A percentile compares a stretch with the other conserved stretches of the same genome.
These are phyloP conservation scores for Trebouxia sp. DNA, from an alignment of 139 green algal genomes.

Conservation along the genomic window DNA sequence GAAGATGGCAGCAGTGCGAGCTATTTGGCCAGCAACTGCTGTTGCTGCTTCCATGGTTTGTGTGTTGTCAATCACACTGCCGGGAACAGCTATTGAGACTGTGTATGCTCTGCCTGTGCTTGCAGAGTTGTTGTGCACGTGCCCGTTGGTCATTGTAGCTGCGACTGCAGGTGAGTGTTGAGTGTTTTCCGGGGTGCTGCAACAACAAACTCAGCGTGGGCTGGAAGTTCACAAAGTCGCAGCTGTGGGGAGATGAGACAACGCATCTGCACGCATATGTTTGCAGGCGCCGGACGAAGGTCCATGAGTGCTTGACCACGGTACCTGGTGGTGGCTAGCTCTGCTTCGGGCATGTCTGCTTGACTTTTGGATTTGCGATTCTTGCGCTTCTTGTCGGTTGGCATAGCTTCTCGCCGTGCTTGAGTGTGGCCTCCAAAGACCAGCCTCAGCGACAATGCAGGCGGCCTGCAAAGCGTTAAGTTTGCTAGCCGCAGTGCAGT, in stretches of 20 bases:
- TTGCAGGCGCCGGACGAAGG: too few species aligned
- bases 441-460: too few species aligned
- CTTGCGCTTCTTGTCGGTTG: constrained; percentile 6
- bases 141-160: neutral
- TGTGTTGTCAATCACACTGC: constrained; percentile 76
- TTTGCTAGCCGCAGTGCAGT: too few species aligned
- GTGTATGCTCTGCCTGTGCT: constrained; percentile 47
- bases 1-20: constrained; percentile 76
- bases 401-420: too few species aligned
- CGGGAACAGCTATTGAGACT: constrained; percentile 73
- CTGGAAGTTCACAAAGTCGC: neutral
- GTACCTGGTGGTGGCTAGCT: constrained; percentile 3
- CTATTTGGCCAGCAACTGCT: constrained; percentile 70
- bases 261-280: neutral
- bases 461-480: too few species aligned
- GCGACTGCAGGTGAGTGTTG: neutral
- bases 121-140: neutral
- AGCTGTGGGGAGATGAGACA: neutral
- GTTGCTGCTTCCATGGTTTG: constrained; percentile 73
- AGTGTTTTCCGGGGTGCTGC: neutral
- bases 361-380: neutral
- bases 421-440: too few species aligned
- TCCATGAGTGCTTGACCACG: too few species aligned
- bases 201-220: neutral
- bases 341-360: neutral